Evolutionary conservation across 805 yeast species (phyloP).

Genomic region (Brettanomyces sp.): DNA sequence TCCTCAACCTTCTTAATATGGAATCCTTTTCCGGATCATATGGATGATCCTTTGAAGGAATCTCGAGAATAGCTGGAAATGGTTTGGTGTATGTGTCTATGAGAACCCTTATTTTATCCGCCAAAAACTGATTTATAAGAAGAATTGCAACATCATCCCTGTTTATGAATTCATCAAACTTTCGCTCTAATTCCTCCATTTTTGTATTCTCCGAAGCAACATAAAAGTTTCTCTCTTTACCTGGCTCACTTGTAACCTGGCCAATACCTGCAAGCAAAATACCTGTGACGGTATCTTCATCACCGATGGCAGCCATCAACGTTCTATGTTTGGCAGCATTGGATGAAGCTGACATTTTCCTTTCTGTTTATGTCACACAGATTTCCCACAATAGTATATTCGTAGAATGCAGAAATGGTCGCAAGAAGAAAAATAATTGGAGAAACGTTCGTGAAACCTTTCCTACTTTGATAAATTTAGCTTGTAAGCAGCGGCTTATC

Average conservation of each 20-base stretch:
- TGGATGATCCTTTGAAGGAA: slow-evolving; percentile 97
- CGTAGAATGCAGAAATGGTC: too few relatives aligned
- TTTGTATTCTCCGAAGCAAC: slow-evolving; percentile 74
- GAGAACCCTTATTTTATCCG: slow-evolving; percentile 75
- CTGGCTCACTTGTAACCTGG: slow-evolving; percentile 57
- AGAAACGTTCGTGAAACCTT: too few relatives aligned
- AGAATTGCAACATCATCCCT: slow-evolving; percentile 90
- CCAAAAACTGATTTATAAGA: slow-evolving; percentile 88
- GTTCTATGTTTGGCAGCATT: slow-evolving; percentile 45
- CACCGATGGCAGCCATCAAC: slow-evolving; percentile 89
- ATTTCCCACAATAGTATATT: too few relatives aligned
- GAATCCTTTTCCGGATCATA: slow-evolving; percentile 98
- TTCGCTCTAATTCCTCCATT: slow-evolving; percentile 62
- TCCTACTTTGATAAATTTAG: too few relatives aligned
- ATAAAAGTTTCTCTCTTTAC: slow-evolving; percentile 68
- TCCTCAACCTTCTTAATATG: slow-evolving; percentile 85
- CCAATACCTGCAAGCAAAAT: slow-evolving; percentile 93
- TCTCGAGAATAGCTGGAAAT: slow-evolving; percentile 93
- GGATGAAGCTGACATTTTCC: background rate
- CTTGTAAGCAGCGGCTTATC: too few relatives aligned
- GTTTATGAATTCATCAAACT: slow-evolving; percentile 66
- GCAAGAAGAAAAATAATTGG: too few relatives aligned
- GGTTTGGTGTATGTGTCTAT: slow-evolving; percentile 84
- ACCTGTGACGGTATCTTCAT: slow-evolving; percentile 96
- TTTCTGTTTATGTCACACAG: background rate